Percentiles rank a stretch among this genome's conserved stretches.
phyloP scores from a whole-genome alignment of 768 basidiomycete genomes.

The Holtermannia corniformis region DNA sequence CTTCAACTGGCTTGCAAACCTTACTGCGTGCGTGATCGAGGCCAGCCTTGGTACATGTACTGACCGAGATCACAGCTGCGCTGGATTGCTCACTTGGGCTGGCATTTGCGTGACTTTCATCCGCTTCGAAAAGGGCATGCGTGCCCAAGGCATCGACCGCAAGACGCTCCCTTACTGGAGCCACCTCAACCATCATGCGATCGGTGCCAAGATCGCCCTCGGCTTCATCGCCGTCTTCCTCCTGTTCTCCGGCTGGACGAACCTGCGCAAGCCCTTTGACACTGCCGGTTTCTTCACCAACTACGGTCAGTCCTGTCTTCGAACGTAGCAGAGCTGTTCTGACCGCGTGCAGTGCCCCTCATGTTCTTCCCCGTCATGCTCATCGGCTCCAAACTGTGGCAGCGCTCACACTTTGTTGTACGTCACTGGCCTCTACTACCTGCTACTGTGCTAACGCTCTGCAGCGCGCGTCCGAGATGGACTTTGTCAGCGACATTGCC shows the following conservation, averaged over 20 bases:
- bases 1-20: conserved; percentile 66
- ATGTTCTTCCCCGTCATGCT: conserved; percentile 60
- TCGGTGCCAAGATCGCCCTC: conserved; percentile 41
- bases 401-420: conserved; percentile 34
- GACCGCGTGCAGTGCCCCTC: conserved; percentile 18
- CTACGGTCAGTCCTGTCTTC: conserved; percentile 52
- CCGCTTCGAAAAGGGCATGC: conserved; percentile 75
- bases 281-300: conserved; percentile 68
- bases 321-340: conserved; percentile 4
- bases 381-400: conserved; percentile 51
- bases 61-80: no score
- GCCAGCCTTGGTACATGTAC: conserved; percentile 49
- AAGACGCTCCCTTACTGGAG: conserved; percentile 60
- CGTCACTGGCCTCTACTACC: no score
- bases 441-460: no score
- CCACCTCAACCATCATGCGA: conserved; percentile 46
- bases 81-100: conserved; percentile 63
- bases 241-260: conserved; percentile 35
- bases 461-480: conserved; percentile 61
- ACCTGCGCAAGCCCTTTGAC: conserved; percentile 45
- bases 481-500: conserved; percentile 63
- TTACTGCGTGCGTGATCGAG: no score
- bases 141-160: conserved; percentile 68
- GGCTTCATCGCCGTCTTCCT: conserved; percentile 37
- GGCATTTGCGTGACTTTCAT: conserved; percentile 66